Base-by-base conservation (phyloP, 768 basidiomycete species). In the Gloeostereum incarnatum region DNA sequence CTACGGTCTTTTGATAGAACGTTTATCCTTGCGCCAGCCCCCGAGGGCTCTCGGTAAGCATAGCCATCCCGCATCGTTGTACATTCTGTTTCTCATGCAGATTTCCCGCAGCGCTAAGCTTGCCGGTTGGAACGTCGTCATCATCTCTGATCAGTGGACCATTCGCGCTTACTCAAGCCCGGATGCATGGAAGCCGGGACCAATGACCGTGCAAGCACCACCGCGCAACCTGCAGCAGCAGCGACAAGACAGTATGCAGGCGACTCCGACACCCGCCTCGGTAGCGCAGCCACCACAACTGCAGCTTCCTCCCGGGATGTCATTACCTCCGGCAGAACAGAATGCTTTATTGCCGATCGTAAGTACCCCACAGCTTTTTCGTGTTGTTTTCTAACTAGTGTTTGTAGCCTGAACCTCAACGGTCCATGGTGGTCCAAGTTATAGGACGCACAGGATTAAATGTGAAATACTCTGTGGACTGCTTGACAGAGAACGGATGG, bases 1-100 rank as follows among this genome's bases (percentile, higher is more conserved):
- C 62, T 90, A 17, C 76, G 94, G 32, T 94, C 92, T 16, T 99
- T 99, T 59, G 91, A 96, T 55, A 73, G 96, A 41, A 81, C 88
- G 0, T 93, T 98, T 53, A 71, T 98, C 39, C 65, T 99, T 18
- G 78, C 80, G 4, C 83, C 85, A 26, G 82, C 92, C 2, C 60
- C 78, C 18, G 78, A 82, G 36, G 85, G 81, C 19, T 92, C 93
- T 49, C 66, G 79, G 92, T 94, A 59, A 46, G 91, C 71, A 36
- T 31, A 19, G 3, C 17, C 40, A 13, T 42, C 23, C 22, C 40
- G 16, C 11, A 38, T 44, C 41, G 30, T 36, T 31, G 43, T 46
- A 11, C 40, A 38, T 22, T 36, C 42, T 35, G 25, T 35, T 29
- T 18, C 41, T 14, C 11, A 19, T n/a, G 16, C 29, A 11, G 6